Evolutionary conservation across 192 early-diverging fungal species (phyloP), one percentile per base, ranked within the genome.

Genomic region (Mortierella antarctica): DNA sequence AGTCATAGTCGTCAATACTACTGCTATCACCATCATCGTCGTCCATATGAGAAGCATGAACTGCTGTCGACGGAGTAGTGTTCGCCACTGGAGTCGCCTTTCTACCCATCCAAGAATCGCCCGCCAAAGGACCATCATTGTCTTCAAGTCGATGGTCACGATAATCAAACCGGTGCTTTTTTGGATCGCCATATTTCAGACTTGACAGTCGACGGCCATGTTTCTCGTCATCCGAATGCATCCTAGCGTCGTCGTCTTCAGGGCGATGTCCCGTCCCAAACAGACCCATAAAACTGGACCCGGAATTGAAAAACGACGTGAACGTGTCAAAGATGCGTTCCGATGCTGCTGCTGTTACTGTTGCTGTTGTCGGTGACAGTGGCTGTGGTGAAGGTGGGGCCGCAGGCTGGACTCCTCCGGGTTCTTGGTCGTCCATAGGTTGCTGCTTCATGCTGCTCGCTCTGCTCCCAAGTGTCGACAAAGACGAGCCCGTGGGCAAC

Each of bases 1-100:
- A 78, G 48, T 78, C 56, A 67, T 71, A 78, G 41, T 78, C 75
- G 44, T 78, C 68, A n/a, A 78, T 70, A 15, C 65, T 62, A 20
- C 65, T 65, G 18, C 59, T 17, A 17, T 74, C 65, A 13, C 67
- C 65, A 18, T 67, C 73, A 6, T 50, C 50, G 17, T 53, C 63
- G 9, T 52, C 46, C 6, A 11, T 15, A 8, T 21, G n/a, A 31
- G 31, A 31, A 31, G 31, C 31, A 31, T 31, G 31, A 31, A 31
- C 31, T 51, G 50, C 50, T 51, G 50, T 15, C 50, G 13, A 51
- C 4, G 50, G 1, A 51, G 31, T 31, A 31, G 31, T 31, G 31
- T 31, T 31, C 50, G n/a, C 50, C 50, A 51, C 57, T 13, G 14
- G 13, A 20, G 21, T 51, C 17, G 47, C 49, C 10, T 65, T 51